Evolutionary conservation across 2,329 filamentous ascomycete genomes (phyloP), one percentile per base, ranked within the genome.

Genomic region (Trichoderma simmonsii): DNA sequence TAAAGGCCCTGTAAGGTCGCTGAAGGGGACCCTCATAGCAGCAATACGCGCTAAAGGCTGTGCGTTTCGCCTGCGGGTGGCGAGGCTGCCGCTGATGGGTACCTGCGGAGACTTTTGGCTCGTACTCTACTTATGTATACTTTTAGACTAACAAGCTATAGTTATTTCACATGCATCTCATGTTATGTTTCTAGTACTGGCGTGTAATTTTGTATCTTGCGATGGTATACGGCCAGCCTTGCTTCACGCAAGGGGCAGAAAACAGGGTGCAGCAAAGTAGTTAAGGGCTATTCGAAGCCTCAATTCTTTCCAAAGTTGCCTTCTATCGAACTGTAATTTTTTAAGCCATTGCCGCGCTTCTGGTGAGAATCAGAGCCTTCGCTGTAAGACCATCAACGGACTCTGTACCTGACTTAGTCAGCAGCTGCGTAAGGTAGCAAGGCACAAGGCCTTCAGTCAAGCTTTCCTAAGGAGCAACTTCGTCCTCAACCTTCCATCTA

Each of bases 1-100:
- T 71, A 72, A 61, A 15, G 34, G 26, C 61, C 48, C 71, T 71
- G 66, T 54, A 71, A 43, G 36, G 60, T 67, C 43, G 24, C 70
- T 69, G 59, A 69, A 63, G 18, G 54, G 18, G 24, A 26, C 36
- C n/a, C 18, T 18, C 21, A 26, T 15, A 48, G 66, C n/a, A 28
- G 43, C 11, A 9, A 26, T 34, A 30, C n/a, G 15, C 56, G 56
- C 66, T 69, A 69, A 34, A 48, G 36, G 66, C 56, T 51, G 56
- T 57, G 28, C 66, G n/a, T n/a, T 32, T 48, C 24, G 34, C 30
- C 34, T 61, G 43, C 36, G 54, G 57, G 39, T 28, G 39, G 57
- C 66, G 48, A 70, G 66, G 66, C 66, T 70, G 66, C 18, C 24
- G 12, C 56, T 60, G 59, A 21, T 21, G 15, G 26, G 36, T 43